These are phyloP conservation scores for Aspergillus novofumigatus DNA, from an alignment of 2,329 filamentous ascomycete genomes.

Conservation along the genomic window DNA sequence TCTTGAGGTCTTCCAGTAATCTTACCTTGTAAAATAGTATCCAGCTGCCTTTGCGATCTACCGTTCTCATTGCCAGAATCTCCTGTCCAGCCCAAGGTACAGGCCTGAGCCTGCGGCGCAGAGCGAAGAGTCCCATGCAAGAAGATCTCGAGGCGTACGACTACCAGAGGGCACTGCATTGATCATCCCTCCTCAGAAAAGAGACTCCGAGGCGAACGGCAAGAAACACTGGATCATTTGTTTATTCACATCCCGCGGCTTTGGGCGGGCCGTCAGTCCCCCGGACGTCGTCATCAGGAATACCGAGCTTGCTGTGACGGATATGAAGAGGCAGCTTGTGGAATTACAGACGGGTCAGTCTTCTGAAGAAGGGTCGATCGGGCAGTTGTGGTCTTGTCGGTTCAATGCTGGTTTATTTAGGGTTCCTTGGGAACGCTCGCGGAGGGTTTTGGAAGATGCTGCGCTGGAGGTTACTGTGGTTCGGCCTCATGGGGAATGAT, in stretches of 20 bases:
- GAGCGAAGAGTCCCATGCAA: not conserved
- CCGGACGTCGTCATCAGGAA: conserved; percentile 45
- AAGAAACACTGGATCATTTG: conserved; percentile 54
- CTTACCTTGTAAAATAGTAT: conserved; percentile 35
- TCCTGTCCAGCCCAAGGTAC: conserved; percentile 12
- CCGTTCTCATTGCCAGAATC: conserved; percentile 42
- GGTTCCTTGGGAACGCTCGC: conserved; percentile 52
- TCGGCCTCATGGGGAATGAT: conserved; percentile 18
- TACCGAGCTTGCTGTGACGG: conserved; percentile 46
- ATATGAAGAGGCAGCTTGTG: conserved; percentile 45
- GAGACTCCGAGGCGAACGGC: conserved; percentile 19
- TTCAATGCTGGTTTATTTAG: conserved; percentile 58
- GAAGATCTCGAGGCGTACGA: conserved; percentile 10
- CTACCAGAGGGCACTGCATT: conserved; percentile 46
- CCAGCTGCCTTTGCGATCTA: conserved; percentile 50
- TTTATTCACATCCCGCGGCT: conserved; percentile 53
- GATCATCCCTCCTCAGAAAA: conserved; percentile 49
- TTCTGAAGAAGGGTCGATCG: conserved; percentile 13
- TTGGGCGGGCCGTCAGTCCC: conserved; percentile 40
- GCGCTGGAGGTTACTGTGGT: conserved; percentile 35
- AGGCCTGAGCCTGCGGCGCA: conserved; percentile 3
- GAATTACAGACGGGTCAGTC: conserved; percentile 16
- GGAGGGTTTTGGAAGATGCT: conserved; percentile 38
- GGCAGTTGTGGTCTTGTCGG: conserved; percentile 46
- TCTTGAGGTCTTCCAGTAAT: not conserved